Evolutionary conservation across 805 yeast genomes (phyloP).

Genomic region (Candida caryicola): DNA sequence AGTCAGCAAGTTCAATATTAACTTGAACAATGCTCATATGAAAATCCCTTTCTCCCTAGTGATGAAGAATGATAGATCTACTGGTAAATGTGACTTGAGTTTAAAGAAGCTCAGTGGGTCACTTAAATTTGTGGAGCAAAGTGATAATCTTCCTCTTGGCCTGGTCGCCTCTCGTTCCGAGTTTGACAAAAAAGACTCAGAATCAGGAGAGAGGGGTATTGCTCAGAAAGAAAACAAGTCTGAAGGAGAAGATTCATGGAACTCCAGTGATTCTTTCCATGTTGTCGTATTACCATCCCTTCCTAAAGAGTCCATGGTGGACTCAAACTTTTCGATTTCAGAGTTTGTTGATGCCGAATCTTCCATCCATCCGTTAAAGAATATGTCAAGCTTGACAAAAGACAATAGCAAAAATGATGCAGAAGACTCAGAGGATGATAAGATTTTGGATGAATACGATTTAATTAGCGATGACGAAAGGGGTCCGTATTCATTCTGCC

Average conservation of each 20-base stretch:
- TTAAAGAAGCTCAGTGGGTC: constrained; percentile 22
- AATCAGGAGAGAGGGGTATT: too few species aligned
- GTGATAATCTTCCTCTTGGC: too few species aligned
- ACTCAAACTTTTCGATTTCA: constrained; percentile 12
- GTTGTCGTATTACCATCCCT: constrained; percentile 32
- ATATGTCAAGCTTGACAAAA: constrained; percentile 3
- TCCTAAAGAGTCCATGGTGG: constrained; percentile 24
- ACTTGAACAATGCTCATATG: constrained; percentile 28
- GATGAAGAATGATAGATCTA: constrained; percentile 18
- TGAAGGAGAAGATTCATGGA: neutral
- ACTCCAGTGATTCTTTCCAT: constrained; percentile 18
- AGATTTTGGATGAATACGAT: constrained; percentile 29
- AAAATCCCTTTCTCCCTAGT: constrained; percentile 32
- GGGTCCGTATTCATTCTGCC: too few species aligned
- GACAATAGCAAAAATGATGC: neutral
- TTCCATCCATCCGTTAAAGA: too few species aligned
- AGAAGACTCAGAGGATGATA: constrained; percentile 3
- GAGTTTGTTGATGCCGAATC: constrained; percentile 22
- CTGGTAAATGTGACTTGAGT: constrained; percentile 22
- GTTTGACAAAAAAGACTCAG: too few species aligned
- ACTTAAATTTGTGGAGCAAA: constrained; percentile 12
- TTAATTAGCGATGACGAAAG: constrained; percentile 32
- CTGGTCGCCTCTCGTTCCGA: too few species aligned
- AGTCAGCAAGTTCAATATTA: constrained; percentile 32
- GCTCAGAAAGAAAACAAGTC: constrained; percentile 1